These are phyloP conservation scores for Ophiostoma quercus DNA, from an alignment of 2,329 filamentous ascomycete species.

Conservation along the genomic window DNA sequence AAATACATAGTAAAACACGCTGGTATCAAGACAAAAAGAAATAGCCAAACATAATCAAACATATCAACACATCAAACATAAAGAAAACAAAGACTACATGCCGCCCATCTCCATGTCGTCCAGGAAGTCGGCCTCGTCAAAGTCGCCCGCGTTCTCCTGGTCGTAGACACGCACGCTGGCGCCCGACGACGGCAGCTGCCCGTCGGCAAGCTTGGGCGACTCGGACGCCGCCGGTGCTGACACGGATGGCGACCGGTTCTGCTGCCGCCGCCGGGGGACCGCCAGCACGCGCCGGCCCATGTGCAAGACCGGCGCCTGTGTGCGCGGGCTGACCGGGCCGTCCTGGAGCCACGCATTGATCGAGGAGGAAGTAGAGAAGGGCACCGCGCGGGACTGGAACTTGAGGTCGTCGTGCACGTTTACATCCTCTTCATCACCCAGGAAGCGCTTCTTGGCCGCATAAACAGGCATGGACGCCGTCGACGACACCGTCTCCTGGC, in stretches of 20 bases:
- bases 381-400: neutral
- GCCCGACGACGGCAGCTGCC: neutral
- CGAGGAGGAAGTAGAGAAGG: conserved; percentile 12
- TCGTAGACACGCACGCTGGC: conserved; percentile 29
- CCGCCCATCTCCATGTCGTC: conserved; percentile 46
- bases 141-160: conserved; percentile 55
- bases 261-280: conserved; percentile 37
- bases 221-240: neutral
- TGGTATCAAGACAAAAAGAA: conserved; percentile 13
- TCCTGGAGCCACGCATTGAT: conserved; percentile 27
- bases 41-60: conserved; percentile 6
- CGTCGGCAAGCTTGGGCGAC: conserved; percentile 20
- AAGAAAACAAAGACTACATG: conserved; percentile 10
- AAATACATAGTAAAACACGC: conserved; percentile 7
- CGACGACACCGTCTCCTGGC: conserved; percentile 49
- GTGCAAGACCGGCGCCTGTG: neutral
- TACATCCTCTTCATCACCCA: conserved; percentile 35
- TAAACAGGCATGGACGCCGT: conserved; percentile 24
- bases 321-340: conserved; percentile 30
- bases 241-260: conserved; percentile 22
- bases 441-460: conserved; percentile 41
- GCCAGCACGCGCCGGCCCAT: conserved; percentile 42
- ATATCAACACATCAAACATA: neutral
- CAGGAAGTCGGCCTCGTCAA: conserved; percentile 64
- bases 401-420: conserved; percentile 13